Base-by-base conservation (phyloP, 169 alveolate genomes). In the Eimeria necatrix region DNA sequence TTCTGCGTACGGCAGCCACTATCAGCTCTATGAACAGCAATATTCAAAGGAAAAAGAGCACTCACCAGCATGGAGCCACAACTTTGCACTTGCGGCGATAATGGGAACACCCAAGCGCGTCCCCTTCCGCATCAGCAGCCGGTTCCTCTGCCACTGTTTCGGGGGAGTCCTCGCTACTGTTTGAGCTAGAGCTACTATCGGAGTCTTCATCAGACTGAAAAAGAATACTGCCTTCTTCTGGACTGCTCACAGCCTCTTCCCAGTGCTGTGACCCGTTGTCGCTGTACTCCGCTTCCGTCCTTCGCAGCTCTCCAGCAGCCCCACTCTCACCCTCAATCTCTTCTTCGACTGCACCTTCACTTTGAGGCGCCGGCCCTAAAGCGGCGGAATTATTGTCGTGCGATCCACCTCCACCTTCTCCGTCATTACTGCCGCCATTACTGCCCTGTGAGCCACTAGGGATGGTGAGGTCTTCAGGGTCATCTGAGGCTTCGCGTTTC, bases 31-130 rank as follows among this genome's bases (percentile, higher is more conserved):
- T 32, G 64, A 9, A 1, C 0, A 56, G 64, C 64, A 56, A 16
- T 56, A 0, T 56, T 9, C 64, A 56, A 16, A 71, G 53, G 51
- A 8, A 22, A 16, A 9, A 41, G 41, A 48, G 24, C 59, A 48
- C 71, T 49, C 60, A 90, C 95, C 95, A 90, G 95, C 95, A 90
- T 1, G 95, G 95, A 16, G 95, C 89, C 3, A 90, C 95, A 18
- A 90, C 48, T 22, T 90, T 90, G 90, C 95, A 90, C 46, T 76
- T 73, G 68, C 95, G 89, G 64, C 90, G 59, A 83, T 90, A 90
- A 68, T 90, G 95, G 9, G 80, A 14, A 53, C 95, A 90, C 70
- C 95, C 95, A 22, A 74, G 6, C 12, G 22, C 2, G 18, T 12
- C 59, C 51, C 61, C 51, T 20, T 46, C 83, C 22, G 73, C 74